Percentiles rank a stretch among this genome's conserved stretches.
These are phyloP conservation scores for Boletus insuetus DNA, from an alignment of 768 basidiomycete genomes.

Conservation along the genomic window DNA sequence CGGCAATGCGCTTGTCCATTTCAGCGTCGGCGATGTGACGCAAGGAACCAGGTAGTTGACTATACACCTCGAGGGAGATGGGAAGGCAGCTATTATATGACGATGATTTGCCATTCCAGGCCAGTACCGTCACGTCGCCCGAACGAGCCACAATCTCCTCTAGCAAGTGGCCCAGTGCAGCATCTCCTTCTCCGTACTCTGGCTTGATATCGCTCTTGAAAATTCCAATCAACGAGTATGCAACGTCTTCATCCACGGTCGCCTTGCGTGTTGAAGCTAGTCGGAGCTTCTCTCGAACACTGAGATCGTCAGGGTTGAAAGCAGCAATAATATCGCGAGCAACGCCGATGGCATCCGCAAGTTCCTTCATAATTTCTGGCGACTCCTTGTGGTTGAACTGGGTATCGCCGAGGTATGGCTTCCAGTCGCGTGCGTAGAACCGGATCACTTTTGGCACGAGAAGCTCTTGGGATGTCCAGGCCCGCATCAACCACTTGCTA, in stretches of 20 bases:
- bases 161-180: constrained; percentile 10
- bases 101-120: constrained; percentile 10
- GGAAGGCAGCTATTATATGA: constrained; percentile 17
- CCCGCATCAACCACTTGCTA: constrained; percentile 10
- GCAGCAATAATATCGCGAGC: neutral
- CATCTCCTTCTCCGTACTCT: constrained; percentile 6
- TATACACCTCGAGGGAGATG: neutral
- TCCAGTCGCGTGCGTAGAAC: constrained; percentile 9
- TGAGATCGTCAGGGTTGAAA: constrained; percentile 9
- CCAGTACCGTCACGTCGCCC: constrained; percentile 6
- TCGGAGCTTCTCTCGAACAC: constrained; percentile 7
- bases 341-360: constrained; percentile 3
- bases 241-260: constrained; percentile 7
- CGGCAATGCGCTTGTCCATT: neutral
- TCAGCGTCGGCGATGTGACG: neutral
- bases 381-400: constrained; percentile 9
- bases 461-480: constrained; percentile 17
- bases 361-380: constrained; percentile 8
- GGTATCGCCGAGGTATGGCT: constrained; percentile 6
- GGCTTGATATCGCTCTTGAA: constrained; percentile 9
- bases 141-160: constrained; percentile 11
- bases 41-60: neutral
- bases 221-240: constrained; percentile 9
- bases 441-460: constrained; percentile 9
- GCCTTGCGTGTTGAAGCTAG: constrained; percentile 9